These are phyloP conservation scores for Cladosporium velox DNA, from an alignment of 2,329 filamentous ascomycete species.

Conservation along the genomic window DNA sequence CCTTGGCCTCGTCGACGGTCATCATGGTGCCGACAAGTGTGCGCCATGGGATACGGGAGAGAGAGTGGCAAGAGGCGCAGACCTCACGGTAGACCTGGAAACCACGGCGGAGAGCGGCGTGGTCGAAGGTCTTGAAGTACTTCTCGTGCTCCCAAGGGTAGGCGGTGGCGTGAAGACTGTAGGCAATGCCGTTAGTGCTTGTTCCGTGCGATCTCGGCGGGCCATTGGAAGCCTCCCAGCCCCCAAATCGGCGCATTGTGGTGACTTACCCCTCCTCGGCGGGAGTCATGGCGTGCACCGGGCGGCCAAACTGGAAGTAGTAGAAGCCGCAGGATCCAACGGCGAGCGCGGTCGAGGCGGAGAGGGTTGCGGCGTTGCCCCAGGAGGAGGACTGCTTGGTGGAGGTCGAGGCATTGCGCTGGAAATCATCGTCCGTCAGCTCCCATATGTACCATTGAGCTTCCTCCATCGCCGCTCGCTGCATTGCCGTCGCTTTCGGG, in stretches of 20 bases:
- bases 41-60: constrained; percentile 91
- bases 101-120: constrained; percentile 95
- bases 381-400: constrained; percentile 58
- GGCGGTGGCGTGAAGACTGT: constrained; percentile 82
- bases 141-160: constrained; percentile 97
- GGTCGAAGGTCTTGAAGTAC: constrained; percentile 94
- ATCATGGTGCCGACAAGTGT: constrained; percentile 84
- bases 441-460: constrained; percentile 22
- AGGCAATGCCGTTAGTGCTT: constrained; percentile 11
- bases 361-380: constrained; percentile 82
- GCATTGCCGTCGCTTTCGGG: not conserved
- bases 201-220: constrained; percentile 20
- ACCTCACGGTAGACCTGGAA: constrained; percentile 99
- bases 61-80: constrained; percentile 95
- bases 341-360: constrained; percentile 82
- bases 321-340: constrained; percentile 94
- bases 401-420: constrained; percentile 56
- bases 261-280: constrained; percentile 94
- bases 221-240: constrained; percentile 5
- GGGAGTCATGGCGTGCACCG: constrained; percentile 84
- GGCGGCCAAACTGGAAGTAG: constrained; percentile 90
- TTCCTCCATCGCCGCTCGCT: constrained; percentile 6
- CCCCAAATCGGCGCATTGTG: not conserved
- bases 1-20: constrained; percentile 98
- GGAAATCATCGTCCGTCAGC: constrained; percentile 30